phyloP scores from a whole-genome alignment of 441 rosid genomes.

The Gossypium laxum region DNA sequence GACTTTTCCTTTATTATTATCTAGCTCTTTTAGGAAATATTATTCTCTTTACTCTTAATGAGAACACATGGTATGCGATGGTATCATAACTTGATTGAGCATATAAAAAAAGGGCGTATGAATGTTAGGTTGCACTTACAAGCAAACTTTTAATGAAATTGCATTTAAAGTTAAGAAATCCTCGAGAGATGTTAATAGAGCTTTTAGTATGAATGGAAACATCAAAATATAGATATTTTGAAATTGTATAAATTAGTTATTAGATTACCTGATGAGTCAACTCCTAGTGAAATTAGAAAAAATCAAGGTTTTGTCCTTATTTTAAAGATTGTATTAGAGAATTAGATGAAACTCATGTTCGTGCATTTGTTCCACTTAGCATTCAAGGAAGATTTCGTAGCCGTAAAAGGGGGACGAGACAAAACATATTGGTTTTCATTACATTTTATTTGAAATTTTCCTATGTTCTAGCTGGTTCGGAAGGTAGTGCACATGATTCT shows the following conservation, averaged over 20 bases:
- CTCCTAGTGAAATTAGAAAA: no score
- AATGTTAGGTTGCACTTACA: not conserved
- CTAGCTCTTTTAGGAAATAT: not conserved
- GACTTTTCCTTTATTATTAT: not conserved
- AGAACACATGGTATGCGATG: not conserved
- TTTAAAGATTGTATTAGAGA: no score
- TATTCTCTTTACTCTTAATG: not conserved
- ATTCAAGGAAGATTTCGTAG: not conserved
- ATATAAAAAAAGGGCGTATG: not conserved
- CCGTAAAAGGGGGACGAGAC: not conserved
- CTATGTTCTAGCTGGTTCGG: not conserved
- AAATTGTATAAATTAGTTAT: no score
- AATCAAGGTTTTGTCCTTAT: no score
- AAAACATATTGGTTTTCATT: not conserved
- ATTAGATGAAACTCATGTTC: no score
- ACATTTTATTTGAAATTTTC: not conserved
- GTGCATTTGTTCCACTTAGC: no score
- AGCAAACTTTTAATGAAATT: not conserved
- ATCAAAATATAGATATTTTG: not conserved
- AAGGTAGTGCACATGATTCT: not conserved
- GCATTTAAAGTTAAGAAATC: not conserved
- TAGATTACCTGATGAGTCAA: no score
- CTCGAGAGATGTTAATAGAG: not conserved
- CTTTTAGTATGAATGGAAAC: not conserved
- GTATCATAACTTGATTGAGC: not conserved